Percentiles rank a stretch among this genome's conserved stretches.
Conservation (phyloP, 164 flowering plant species). For the Annona squamosa region DNA sequence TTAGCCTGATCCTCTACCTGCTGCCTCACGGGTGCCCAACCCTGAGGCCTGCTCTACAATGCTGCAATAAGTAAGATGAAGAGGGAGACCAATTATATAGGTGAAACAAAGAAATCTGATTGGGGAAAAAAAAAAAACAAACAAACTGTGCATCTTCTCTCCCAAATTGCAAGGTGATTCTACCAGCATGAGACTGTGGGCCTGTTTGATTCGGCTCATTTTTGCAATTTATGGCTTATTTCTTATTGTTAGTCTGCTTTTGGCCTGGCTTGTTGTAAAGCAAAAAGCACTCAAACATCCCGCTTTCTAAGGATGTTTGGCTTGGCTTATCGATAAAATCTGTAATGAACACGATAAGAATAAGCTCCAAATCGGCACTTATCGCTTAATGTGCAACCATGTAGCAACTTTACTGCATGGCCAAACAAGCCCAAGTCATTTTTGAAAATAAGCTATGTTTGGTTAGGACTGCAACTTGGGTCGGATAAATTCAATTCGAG, state of each 20-base stretch:
- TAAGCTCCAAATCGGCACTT: too few species aligned
- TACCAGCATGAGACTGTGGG: neutral
- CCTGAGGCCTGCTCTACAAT: conserved; percentile 20
- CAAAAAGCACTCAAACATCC: too few species aligned
- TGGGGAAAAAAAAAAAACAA: neutral
- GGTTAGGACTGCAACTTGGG: too few species aligned
- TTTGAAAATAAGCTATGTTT: too few species aligned
- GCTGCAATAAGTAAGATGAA: conserved; percentile 11
- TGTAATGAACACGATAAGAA: too few species aligned
- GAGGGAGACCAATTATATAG: neutral
- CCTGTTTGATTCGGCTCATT: neutral
- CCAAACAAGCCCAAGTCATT: too few species aligned
- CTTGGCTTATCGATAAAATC: too few species aligned
- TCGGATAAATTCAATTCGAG: too few species aligned
- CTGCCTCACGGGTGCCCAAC: conserved; percentile 12
- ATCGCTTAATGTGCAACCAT: too few species aligned
- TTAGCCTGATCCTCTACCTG: conserved; percentile 16
- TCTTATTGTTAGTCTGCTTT: neutral
- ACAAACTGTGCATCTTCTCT: neutral
- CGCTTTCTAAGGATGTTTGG: too few species aligned
- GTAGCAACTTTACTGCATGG: too few species aligned
- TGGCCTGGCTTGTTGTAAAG: neutral
- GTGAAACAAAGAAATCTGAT: neutral
- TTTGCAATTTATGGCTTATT: too few species aligned
- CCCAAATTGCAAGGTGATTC: neutral